These are phyloP conservation scores for Alternaria panax DNA, from an alignment of 2,329 filamentous ascomycete genomes.

Conservation along the genomic window DNA sequence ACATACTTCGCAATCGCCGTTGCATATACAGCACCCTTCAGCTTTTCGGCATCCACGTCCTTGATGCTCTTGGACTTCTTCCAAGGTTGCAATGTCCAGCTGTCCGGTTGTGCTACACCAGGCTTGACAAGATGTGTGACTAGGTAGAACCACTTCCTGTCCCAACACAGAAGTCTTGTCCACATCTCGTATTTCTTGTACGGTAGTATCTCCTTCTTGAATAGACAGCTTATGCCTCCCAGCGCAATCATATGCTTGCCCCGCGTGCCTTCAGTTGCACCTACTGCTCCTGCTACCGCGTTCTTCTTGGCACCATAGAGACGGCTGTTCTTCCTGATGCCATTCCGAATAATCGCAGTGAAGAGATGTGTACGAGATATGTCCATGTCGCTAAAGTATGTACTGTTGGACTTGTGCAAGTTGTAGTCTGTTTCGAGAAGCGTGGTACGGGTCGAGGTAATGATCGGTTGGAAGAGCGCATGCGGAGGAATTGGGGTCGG, in stretches of 20 bases:
- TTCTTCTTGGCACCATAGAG: conserved; percentile 31
- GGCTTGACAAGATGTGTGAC: conserved; percentile 58
- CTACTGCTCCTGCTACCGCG: conserved; percentile 22
- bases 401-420: conserved; percentile 81
- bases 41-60: conserved; percentile 39
- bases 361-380: conserved; percentile 82
- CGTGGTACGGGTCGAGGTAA: conserved; percentile 71
- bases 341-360: conserved; percentile 59
- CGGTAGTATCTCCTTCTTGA: conserved; percentile 57
- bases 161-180: conserved; percentile 58
- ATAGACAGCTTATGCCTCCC: conserved; percentile 57
- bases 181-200: conserved; percentile 57
- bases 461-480: conserved; percentile 75
- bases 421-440: conserved; percentile 87
- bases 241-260: conserved; percentile 52
- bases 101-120: conserved; percentile 51
- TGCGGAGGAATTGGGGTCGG: conserved; percentile 58
- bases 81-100: conserved; percentile 58
- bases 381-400: conserved; percentile 88
- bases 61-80: conserved; percentile 35
- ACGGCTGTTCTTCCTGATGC: conserved; percentile 47
- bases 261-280: conserved; percentile 28
- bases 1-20: conserved; percentile 60
- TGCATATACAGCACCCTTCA: conserved; percentile 57
- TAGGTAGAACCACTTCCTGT: conserved; percentile 60